phyloP scores from a whole-genome alignment of 2,329 filamentous ascomycete genomes.

The Microdochium paspali region DNA sequence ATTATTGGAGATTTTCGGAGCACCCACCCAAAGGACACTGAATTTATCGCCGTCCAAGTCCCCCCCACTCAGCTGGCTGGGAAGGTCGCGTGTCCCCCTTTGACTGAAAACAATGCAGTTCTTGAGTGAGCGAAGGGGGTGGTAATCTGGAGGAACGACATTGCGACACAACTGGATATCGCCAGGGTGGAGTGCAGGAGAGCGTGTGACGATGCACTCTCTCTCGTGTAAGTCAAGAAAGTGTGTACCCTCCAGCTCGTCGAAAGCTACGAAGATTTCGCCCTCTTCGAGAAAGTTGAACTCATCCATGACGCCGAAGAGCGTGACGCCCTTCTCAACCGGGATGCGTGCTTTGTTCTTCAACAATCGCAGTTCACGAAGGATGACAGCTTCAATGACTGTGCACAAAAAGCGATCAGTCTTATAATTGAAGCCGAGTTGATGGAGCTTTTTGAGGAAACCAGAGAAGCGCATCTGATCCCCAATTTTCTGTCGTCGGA shows the following conservation, averaged over 20 bases:
- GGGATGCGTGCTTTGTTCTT: conserved; percentile 74
- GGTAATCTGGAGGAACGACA: conserved; percentile 47
- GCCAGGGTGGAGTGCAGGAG: conserved; percentile 72
- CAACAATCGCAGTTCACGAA: conserved; percentile 62
- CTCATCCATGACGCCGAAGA: conserved; percentile 81
- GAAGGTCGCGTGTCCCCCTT: conserved; percentile 61
- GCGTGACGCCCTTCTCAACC: conserved; percentile 59
- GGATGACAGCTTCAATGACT: conserved; percentile 58
- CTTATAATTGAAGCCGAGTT: conserved; percentile 54
- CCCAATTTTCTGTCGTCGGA: conserved; percentile 53
- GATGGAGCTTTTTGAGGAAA: conserved; percentile 50
- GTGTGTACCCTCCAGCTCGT: conserved; percentile 21
- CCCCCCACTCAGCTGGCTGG: conserved; percentile 70
- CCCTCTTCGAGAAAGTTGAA: conserved; percentile 56
- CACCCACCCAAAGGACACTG: conserved; percentile 56
- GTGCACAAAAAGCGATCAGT: conserved; percentile 61
- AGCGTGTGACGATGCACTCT: conserved; percentile 60
- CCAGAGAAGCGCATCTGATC: conserved; percentile 48
- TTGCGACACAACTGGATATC: conserved; percentile 63
- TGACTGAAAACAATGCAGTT: conserved; percentile 78
- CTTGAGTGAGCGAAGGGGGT: conserved; percentile 49
- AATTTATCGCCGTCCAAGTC: conserved; percentile 81
- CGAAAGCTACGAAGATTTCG: conserved; percentile 57
- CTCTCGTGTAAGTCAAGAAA: conserved; percentile 24
- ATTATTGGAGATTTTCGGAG: neutral